phyloP scores from a whole-genome alignment of 805 yeast genomes.

The Wickerhamomyces canadensis region DNA sequence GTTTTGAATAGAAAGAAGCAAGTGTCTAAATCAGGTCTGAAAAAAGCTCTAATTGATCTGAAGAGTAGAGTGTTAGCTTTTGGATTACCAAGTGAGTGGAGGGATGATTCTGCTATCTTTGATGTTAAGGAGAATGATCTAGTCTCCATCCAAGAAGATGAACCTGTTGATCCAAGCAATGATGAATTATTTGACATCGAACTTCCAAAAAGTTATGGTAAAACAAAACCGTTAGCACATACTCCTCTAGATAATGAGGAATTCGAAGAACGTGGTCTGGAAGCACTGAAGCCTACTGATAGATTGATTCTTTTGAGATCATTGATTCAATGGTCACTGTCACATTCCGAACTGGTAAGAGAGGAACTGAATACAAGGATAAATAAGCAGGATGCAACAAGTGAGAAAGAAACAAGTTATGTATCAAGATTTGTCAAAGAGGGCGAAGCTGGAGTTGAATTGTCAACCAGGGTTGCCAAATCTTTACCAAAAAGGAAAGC shows the following conservation, averaged over 20 bases:
- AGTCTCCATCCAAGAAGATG: conserved; percentile 1
- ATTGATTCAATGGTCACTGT: conserved; percentile 18
- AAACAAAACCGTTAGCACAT: conserved; percentile 10
- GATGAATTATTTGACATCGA: conserved; percentile 16
- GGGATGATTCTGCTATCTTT: conserved; percentile 19
- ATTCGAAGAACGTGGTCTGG: conserved; percentile 15
- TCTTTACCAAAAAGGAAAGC: conserved; percentile 6
- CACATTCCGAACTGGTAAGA: conserved; percentile 16
- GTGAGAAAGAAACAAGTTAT: conserved; percentile 23
- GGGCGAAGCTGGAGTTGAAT: conserved; percentile 16
- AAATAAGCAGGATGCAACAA: conserved; percentile 13
- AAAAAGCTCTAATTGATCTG: conserved; percentile 15
- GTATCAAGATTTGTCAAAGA: conserved; percentile 20
- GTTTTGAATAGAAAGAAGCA: conserved; percentile 15
- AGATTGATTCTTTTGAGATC: conserved; percentile 19
- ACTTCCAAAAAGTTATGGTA: conserved; percentile 11
- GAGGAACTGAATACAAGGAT: conserved; percentile 8
- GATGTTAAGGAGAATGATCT: conserved; percentile 4
- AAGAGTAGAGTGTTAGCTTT: conserved; percentile 8
- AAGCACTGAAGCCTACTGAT: conserved; percentile 17
- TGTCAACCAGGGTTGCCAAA: conserved; percentile 7
- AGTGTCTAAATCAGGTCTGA: conserved; percentile 4
- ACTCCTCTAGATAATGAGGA: conserved; percentile 19
- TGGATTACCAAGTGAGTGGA: conserved; percentile 26
- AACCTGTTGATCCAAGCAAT: conserved; percentile 18